A percentile compares a stretch with the other conserved stretches of the same genome.
Conservation (phyloP, 108 stramenopile genomes). For the Cyclotella sp. region DNA sequence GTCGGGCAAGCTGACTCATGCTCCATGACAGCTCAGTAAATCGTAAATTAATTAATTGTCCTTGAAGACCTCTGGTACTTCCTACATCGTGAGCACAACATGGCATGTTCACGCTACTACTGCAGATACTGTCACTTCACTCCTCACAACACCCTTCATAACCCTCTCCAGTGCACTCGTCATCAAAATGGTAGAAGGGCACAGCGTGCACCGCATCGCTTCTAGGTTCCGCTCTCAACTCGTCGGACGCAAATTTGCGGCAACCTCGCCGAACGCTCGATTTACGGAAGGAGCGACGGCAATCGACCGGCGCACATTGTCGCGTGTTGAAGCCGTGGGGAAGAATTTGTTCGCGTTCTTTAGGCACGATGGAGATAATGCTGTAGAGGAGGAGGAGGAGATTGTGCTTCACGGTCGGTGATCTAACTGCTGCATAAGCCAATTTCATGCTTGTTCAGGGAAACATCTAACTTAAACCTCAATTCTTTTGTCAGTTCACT, state of each 20-base stretch:
- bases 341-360: constrained; percentile 86
- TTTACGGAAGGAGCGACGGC: constrained; percentile 64
- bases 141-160: not conserved
- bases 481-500: constrained; percentile 59
- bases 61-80: no score
- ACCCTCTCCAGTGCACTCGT: not conserved
- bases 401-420: constrained; percentile 5
- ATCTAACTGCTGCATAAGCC: not conserved
- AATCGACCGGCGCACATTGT: constrained; percentile 60
- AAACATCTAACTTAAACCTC: constrained; percentile 47
- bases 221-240: constrained; percentile 58
- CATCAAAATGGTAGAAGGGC: constrained; percentile 72
- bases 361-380: constrained; percentile 24
- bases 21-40: no score
- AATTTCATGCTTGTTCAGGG: not conserved
- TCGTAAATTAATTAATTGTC: no score
- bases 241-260: constrained; percentile 63
- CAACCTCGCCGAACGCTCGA: constrained; percentile 69
- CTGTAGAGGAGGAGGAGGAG: not conserved
- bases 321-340: constrained; percentile 75
- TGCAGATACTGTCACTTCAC: not conserved
- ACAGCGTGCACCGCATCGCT: constrained; percentile 75
- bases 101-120: no score
- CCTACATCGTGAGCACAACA: no score
- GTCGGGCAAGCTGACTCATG: no score